These are phyloP conservation scores for Penicillium atrosanguineum DNA, from an alignment of 495 filamentous ascomycete species.

Conservation along the genomic window DNA sequence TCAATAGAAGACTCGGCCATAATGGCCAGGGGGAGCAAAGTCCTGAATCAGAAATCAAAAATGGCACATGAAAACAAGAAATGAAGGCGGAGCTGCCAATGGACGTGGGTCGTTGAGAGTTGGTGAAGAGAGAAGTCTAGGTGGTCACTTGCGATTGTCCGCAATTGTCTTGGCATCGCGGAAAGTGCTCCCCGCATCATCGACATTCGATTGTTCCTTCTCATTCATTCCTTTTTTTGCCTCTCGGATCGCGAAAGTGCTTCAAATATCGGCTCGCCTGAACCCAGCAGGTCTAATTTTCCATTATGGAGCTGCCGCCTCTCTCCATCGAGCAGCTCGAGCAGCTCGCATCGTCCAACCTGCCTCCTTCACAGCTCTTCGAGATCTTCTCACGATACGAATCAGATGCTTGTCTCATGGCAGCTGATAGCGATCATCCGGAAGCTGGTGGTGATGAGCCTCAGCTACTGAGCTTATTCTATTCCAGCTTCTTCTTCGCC, in stretches of 20 bases:
- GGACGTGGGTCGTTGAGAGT: conserved; percentile 21
- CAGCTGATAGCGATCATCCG: conserved; percentile 13
- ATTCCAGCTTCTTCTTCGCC: conserved; percentile 51
- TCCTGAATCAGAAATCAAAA: conserved; percentile 31
- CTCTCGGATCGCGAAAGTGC: background rate
- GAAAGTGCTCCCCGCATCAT: conserved; percentile 37
- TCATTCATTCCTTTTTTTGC: background rate
- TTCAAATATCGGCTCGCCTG: background rate
- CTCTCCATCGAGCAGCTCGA: conserved; percentile 40
- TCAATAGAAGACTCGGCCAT: conserved; percentile 54
- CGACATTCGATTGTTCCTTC: conserved; percentile 4
- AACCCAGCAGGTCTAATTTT: background rate
- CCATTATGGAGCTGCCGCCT: conserved; percentile 32
- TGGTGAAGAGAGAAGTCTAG: conserved; percentile 39
- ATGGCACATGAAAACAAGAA: conserved; percentile 31
- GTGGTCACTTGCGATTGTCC: conserved; percentile 50
- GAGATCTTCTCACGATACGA: conserved; percentile 47
- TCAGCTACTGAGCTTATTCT: conserved; percentile 44
- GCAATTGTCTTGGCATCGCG: conserved; percentile 30
- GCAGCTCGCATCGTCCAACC: conserved; percentile 31
- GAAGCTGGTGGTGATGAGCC: conserved; percentile 11
- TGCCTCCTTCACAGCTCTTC: conserved; percentile 41
- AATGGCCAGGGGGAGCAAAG: conserved; percentile 42
- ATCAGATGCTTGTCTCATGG: conserved; percentile 35
- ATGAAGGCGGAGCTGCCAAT: conserved; percentile 38